These are phyloP conservation scores for Beauveria medogensis DNA, from an alignment of 2,329 filamentous ascomycete species.

Conservation along the genomic window DNA sequence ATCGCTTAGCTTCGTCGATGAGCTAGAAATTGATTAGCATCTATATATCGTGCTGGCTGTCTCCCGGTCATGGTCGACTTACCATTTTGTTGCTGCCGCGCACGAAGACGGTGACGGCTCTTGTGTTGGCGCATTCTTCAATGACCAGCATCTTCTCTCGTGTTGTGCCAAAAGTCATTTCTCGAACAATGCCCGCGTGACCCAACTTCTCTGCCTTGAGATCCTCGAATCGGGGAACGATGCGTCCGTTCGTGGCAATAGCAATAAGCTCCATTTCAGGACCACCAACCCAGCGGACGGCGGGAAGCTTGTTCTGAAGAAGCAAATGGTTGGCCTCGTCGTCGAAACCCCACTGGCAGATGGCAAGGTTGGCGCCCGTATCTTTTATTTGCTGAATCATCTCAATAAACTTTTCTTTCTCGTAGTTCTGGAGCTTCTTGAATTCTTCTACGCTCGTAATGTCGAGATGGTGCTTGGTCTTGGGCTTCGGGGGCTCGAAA, in stretches of 20 bases:
- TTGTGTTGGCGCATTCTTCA: slow-evolving; percentile 96
- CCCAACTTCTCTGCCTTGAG: slow-evolving; percentile 86
- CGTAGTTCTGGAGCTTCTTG: slow-evolving; percentile 94
- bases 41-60: not conserved
- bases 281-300: slow-evolving; percentile 94
- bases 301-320: slow-evolving; percentile 90
- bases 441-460: slow-evolving; percentile 97
- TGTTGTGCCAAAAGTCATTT: slow-evolving; percentile 95
- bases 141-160: slow-evolving; percentile 99
- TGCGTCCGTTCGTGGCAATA: slow-evolving; percentile 95
- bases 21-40: slow-evolving; percentile 50
- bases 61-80: slow-evolving; percentile 22
- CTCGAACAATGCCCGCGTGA: slow-evolving; percentile 77
- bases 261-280: slow-evolving; percentile 98
- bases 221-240: slow-evolving; percentile 95
- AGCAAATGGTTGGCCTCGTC: slow-evolving; percentile 97
- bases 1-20: slow-evolving; percentile 97
- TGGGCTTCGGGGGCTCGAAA: slow-evolving; percentile 97
- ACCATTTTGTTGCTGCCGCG: slow-evolving; percentile 99
- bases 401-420: slow-evolving; percentile 91
- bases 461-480: slow-evolving; percentile 99
- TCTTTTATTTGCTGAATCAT: slow-evolving; percentile 99
- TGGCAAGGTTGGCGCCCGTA: slow-evolving; percentile 91
- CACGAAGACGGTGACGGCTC: slow-evolving; percentile 93
- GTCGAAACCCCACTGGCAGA: slow-evolving; percentile 99